Base-by-base conservation (phyloP, 75 land plant genomes). In the Cunninghamia lanceolata region DNA sequence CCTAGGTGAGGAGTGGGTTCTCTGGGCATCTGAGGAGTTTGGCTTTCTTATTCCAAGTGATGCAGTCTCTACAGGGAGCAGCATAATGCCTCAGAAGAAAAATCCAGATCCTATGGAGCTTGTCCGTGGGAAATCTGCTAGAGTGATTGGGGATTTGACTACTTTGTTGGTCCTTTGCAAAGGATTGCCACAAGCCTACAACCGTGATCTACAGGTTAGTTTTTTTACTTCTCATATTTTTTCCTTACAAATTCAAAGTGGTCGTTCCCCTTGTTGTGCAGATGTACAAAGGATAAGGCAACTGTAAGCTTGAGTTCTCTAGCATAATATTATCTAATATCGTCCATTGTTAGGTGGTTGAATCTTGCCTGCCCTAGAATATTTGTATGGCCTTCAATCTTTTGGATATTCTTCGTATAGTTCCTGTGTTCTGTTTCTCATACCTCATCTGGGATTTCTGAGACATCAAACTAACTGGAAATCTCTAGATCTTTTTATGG, bases 41-140 rank as follows among this genome's bases (percentile, higher is more conserved):
- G 99, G 99, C 28, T 98, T 98, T 85, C 56, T 98, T 38, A 93
- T 87, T 28, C 99, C 99, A 34, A 98, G 94, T 93, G 99, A 98
- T 81, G 91, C 97, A 34, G 99, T 98, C 34, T 98, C 99, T 11
- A 96, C 97, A 74, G 99, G 99, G 68, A 98, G 99, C 84, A 98
- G 99, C 88, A 98, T 98, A 80, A 98, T 98, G 99, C 99, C 99
- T 78, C 99, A 98, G 85, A 98, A 96, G 91, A 96, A 98, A 83
- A 98, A 98, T 84, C 99, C 99, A 82, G 99, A 98, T 88, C 99
- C 99, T 21, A 98, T 98, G 99, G 99, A 98, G 86, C 94, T 98
- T 73, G 99, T 98, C 56, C 99, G 99, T 39, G 99, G 99, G 76
- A 98, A 98, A 85, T 96, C 99, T 83, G 99, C 97, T 59, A 89